Base-by-base conservation (phyloP, 192 early-diverging fungal genomes). In the Hyaloraphidium curvatum region DNA sequence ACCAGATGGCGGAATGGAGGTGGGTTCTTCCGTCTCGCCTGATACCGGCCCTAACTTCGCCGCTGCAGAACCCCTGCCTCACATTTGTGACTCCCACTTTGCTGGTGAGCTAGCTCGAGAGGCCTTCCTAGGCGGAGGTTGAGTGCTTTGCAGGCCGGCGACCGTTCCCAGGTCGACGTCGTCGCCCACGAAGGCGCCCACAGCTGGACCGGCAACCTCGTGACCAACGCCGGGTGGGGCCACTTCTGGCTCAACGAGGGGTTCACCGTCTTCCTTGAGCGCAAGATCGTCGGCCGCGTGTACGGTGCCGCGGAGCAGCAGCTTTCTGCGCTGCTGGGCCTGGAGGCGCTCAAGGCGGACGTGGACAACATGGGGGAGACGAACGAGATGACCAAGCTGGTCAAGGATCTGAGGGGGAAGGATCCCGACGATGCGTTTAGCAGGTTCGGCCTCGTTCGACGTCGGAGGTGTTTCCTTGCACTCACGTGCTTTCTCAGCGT, bases 11-110 rank as follows among this genome's bases (percentile, higher is more conserved):
- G 84, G 88, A 43, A 92, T 92, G 85, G 86, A n/a, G n/a, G n/a
- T n/a, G n/a, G n/a, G n/a, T n/a, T n/a, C n/a, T n/a, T n/a, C n/a
- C n/a, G n/a, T n/a, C n/a, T n/a, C n/a, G n/a, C n/a, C n/a, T n/a
- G n/a, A n/a, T n/a, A n/a, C n/a, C n/a, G n/a, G n/a, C n/a, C n/a
- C n/a, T n/a, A n/a, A n/a, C n/a, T n/a, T n/a, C n/a, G n/a, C n/a
- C n/a, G n/a, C n/a, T n/a, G n/a, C n/a, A n/a, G 74, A 98, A 98
- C 67, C 94, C 94, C 13, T 93, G 89, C 63, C 64, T 93, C 56
- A 96, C 94, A 0, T 98, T 94, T 81, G 91, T 94, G 17, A 98
- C 94, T 21, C 94, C 94, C 23, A 89, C 89, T 17, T 72, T 98
- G 27, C 69, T 98, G 39, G n/a, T n/a, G n/a, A n/a, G n/a, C n/a